Evolutionary conservation across 108 stramenopile genomes (phyloP).

Genomic region (Nitzschia palea): DNA sequence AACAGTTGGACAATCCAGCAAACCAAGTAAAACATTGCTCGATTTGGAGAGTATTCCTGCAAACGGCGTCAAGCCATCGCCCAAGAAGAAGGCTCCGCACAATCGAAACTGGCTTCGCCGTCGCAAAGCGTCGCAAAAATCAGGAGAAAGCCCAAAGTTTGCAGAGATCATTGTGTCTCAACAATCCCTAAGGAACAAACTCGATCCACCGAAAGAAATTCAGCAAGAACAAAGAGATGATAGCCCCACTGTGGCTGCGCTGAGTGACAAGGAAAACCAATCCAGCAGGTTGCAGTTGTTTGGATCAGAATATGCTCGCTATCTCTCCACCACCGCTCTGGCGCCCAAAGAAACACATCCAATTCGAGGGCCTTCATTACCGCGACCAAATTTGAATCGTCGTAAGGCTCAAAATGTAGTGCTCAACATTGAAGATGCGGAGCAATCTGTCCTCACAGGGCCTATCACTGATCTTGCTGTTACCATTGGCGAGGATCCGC

Average conservation of each 20-base stretch:
- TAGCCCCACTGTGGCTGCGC: neutral
- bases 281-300: constrained; percentile 61
- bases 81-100: neutral
- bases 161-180: constrained; percentile 10
- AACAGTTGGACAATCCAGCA: constrained; percentile 18
- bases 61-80: constrained; percentile 8
- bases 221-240: neutral
- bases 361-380: neutral
- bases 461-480: constrained; percentile 79
- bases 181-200: neutral
- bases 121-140: neutral
- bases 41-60: neutral
- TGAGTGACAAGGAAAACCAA: neutral
- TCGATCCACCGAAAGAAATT: no score
- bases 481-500: constrained; percentile 52
- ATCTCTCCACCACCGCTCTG: constrained; percentile 56
- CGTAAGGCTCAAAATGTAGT: constrained; percentile 7
- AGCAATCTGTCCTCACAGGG: constrained; percentile 51
- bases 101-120: neutral
- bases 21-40: constrained; percentile 2
- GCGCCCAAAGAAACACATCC: constrained; percentile 22
- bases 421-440: constrained; percentile 60
- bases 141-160: neutral
- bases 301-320: constrained; percentile 86
- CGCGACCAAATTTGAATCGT: neutral